phyloP scores from a whole-genome alignment of 1,284 basidiomycete genomes.

The Erythrobasidium hasegawianum region DNA sequence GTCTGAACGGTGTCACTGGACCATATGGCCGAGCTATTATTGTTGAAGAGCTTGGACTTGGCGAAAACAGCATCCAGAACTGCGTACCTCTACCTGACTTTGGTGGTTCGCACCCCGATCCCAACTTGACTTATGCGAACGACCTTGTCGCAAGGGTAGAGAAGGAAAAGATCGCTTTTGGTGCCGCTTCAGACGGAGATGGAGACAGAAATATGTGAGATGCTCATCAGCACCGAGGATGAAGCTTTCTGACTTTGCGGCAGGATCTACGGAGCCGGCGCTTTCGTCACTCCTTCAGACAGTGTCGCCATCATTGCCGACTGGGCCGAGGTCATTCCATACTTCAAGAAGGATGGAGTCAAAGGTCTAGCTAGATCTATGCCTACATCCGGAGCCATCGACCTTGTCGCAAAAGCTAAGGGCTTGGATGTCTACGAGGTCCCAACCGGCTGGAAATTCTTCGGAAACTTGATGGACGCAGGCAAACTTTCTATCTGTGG shows the following conservation, averaged over 20 bases:
- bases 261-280: slow-evolving; percentile 98
- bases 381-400: slow-evolving; percentile 96
- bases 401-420: slow-evolving; percentile 91
- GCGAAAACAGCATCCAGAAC: slow-evolving; percentile 74
- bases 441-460: slow-evolving; percentile 99
- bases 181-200: slow-evolving; percentile 94
- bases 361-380: slow-evolving; percentile 94
- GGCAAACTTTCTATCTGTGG: slow-evolving; percentile 95
- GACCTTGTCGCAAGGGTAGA: slow-evolving; percentile 93
- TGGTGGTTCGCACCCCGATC: slow-evolving; percentile 95
- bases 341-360: slow-evolving; percentile 86
- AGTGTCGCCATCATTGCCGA: slow-evolving; percentile 98
- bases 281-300: slow-evolving; percentile 96
- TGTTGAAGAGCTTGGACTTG: slow-evolving; percentile 75
- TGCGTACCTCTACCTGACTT: slow-evolving; percentile 88
- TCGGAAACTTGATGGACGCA: slow-evolving; percentile 99
- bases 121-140: slow-evolving; percentile 96
- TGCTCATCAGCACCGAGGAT: not conserved
- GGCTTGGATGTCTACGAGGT: slow-evolving; percentile 94
- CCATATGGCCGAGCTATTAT: slow-evolving; percentile 91
- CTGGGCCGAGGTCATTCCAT: slow-evolving; percentile 89
- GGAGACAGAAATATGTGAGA: slow-evolving; percentile 89
- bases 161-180: slow-evolving; percentile 79
- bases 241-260: slow-evolving; percentile 47
- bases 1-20: slow-evolving; percentile 92